Conservation (phyloP, 2,329 filamentous ascomycete species). For the Hyphodiscus sp. region DNA sequence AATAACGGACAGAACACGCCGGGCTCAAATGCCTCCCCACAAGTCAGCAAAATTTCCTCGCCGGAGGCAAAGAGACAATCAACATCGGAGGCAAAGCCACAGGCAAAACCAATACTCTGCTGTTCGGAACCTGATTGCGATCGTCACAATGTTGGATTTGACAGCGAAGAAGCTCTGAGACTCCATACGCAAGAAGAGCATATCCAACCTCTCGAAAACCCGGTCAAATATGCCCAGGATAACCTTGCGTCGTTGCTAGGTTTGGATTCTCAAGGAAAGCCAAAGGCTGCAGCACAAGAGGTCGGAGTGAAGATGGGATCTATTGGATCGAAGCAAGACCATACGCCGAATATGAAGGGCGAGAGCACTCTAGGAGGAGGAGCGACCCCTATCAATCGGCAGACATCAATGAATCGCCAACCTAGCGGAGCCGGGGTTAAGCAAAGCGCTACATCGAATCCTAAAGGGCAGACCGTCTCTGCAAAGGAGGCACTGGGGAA, state of each 20-base stretch:
- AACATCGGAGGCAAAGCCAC: slow-evolving; percentile 15
- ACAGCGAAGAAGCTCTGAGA: slow-evolving; percentile 47
- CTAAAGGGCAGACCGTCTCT: slow-evolving; percentile 13
- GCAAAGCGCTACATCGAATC: slow-evolving; percentile 13
- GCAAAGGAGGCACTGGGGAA: slow-evolving; percentile 16
- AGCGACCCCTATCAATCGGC: slow-evolving; percentile 44
- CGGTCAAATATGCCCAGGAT: slow-evolving; percentile 46
- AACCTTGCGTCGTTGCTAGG: slow-evolving; percentile 43
- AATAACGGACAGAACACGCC: slow-evolving; percentile 32
- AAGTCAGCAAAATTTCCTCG: slow-evolving; percentile 23
- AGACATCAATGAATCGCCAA: slow-evolving; percentile 43
- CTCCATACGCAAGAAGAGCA: slow-evolving; percentile 55
- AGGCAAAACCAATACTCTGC: slow-evolving; percentile 19
- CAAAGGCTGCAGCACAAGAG: slow-evolving; percentile 26
- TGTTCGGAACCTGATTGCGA: slow-evolving; percentile 53
- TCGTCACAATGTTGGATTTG: slow-evolving; percentile 41
- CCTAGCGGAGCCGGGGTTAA: slow-evolving; percentile 40
- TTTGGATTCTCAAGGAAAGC: slow-evolving; percentile 44
- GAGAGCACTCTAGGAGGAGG: slow-evolving; percentile 25
- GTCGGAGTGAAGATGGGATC: slow-evolving; percentile 28
- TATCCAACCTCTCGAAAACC: slow-evolving; percentile 47
- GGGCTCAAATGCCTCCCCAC: slow-evolving; percentile 25
- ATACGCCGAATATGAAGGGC: slow-evolving; percentile 37
- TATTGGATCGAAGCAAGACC: slow-evolving; percentile 29
- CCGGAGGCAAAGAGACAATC: slow-evolving; percentile 25